Base-by-base conservation (phyloP, 2,329 filamentous ascomycete genomes). In the Monilinia aucupariae region DNA sequence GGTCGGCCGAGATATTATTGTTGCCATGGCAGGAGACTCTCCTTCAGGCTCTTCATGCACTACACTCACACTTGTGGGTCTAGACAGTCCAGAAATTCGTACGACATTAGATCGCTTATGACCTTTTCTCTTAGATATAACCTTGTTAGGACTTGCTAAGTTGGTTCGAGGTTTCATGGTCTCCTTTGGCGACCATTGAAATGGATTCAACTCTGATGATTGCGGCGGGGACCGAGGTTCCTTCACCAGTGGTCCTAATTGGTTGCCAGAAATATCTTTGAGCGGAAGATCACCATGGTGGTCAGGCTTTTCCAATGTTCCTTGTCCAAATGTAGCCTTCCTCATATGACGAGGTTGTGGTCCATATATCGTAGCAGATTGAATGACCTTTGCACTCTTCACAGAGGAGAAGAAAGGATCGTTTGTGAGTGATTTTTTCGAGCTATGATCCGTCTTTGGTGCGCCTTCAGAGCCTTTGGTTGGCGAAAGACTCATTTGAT, bases 171-270 rank as follows among this genome's bases (percentile, higher is more conserved):
- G 59, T 54, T 68, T 60, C 63, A 66, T 68, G 32, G 65, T 53
- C 45, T 68, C 67, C 62, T 69, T 65, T 3, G 70, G 68, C 34
- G 66, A 66, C 71, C 70, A 71, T 61, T 68, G 70, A 30, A 71
- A 73, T 4, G 68, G 66, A 58, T 71, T 72, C 5, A 45, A 58
- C 39, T 64, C 49, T 22, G 22, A 20, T 4, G 56, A 20, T 27
- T 27, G 56, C 25, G 41, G 50, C 20, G 48, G 12, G 3, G 43
- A 50, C 32, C 13, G 45, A 34, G 48, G 39, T 25, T 50, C 34
- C 20, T 56, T 64, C 20, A 65, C 64, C 1, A 61, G 47, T n/a
- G 61, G 50, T 3, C 47, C 56, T 54, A 66, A 58, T 12, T 53
- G 37, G 48, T 71, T 73, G 10, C 68, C 67, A 13, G 69, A 69